Evolutionary conservation across 441 rosid species (phyloP), one percentile per base, ranked within the genome.

Genomic region (Croton setiger): DNA sequence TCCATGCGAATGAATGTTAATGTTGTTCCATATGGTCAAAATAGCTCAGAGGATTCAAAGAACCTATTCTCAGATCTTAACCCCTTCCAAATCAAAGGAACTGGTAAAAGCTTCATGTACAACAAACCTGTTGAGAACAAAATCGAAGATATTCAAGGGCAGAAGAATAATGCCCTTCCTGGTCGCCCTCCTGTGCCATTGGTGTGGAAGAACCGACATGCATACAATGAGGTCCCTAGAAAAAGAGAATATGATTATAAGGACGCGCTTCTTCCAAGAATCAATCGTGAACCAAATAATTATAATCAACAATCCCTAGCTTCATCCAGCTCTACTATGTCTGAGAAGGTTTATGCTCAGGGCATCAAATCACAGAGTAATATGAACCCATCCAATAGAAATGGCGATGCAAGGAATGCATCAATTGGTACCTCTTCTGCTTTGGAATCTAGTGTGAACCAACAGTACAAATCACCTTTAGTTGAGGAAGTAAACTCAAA

Each of bases 41-140:
- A 73, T 78, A 75, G 69, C 71, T 68, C 81, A 56, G 97, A 91
- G 66, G 99, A 96, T 76, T 75, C 88, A 10, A 87, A 70, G 72
- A 85, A 81, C 75, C 98, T 89, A 74, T 95, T 95, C 60, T 92
- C 97, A 75, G 99, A 96, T 79, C 96, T 91, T 74, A 91, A 92
- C 77, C 99, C 96, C 31, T 89, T 95, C 75, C 97, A 91, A 75
- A 86, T 84, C 55, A 91, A 93, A 83, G 98, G 96, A 78, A 78
- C 86, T 68, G 90, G 85, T 51, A 92, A 86, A 80, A 80, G 77
- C 68, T 87, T 73, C 69, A 79, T 76, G 77, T 88, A 77, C 54
- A 83, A 79, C 68, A 87, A 86, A 57, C 78, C 85, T 68, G 74
- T 80, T 64, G 96, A 79, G 67, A 84, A 71, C 78, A 88, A 78